Conservation (phyloP, 2,329 filamentous ascomycete genomes). For the Acephala macrosclerotiorum region DNA sequence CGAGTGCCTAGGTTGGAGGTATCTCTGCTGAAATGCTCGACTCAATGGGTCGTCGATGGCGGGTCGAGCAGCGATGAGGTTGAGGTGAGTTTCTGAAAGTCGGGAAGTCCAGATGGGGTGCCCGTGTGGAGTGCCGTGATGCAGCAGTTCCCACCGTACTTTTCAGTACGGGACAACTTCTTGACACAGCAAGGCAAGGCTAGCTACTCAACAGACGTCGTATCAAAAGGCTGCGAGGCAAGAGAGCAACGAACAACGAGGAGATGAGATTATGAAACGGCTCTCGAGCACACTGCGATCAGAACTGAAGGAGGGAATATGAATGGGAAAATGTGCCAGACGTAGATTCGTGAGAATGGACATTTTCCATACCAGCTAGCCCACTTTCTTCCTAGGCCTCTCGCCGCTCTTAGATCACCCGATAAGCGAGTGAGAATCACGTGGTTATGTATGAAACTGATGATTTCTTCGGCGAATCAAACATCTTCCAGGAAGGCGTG, state of each 20-base stretch:
- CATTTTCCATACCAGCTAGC: not conserved
- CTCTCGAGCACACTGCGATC: not conserved
- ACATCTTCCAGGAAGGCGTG: not conserved
- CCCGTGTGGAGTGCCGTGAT: not conserved
- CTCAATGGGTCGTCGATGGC: slow-evolving; percentile 7
- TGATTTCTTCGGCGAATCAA: not conserved
- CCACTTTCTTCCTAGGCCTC: not conserved
- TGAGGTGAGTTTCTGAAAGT: not conserved
- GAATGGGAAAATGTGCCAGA: slow-evolving; percentile 7
- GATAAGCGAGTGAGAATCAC: not conserved
- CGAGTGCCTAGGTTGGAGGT: slow-evolving; percentile 10
- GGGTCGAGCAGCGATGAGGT: slow-evolving; percentile 1
- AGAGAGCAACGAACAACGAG: not conserved
- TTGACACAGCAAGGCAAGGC: slow-evolving; percentile 2
- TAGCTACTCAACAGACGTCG: slow-evolving; percentile 3
- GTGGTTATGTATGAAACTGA: not conserved
- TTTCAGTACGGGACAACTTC: not conserved
- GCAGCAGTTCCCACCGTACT: slow-evolving; percentile 2
- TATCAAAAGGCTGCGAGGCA: not conserved
- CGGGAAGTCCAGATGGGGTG: slow-evolving; percentile 2
- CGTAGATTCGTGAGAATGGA: not conserved
- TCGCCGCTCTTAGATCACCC: slow-evolving; percentile 2
- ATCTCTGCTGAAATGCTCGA: slow-evolving; percentile 14
- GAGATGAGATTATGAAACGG: not conserved
- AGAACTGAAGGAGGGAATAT: slow-evolving; percentile 1